Evolutionary conservation across 192 early-diverging fungal species (phyloP), one percentile per base, ranked within the genome.

Genomic region (Gaertneriomyces sp.): DNA sequence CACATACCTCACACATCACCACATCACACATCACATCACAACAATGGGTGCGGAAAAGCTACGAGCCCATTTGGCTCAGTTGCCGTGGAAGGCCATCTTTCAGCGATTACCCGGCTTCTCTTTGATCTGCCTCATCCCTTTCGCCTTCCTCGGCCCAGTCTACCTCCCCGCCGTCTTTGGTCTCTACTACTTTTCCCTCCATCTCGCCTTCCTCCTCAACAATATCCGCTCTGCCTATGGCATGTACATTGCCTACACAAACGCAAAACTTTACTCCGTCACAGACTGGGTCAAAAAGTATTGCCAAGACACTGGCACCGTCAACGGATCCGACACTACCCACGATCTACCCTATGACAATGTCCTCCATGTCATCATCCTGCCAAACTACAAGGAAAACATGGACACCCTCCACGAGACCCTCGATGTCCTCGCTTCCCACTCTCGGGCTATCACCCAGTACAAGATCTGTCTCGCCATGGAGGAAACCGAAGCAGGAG

Each of bases 331-430:
- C 17, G 81, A 79, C 69, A 65, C 71, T 8, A 58, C 71, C 45
- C 81, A 83, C 66, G 81, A 83, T 61, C 53, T 83, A 25, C 81
- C 81, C n/a, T 83, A 63, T 44, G 76, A 76, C 56, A 61, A 71
- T 20, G 68, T 86, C 45, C 64, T 79, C n/a, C 89, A 90, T 73
- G 77, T 88, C 40, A 74, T 90, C 72, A 82, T 90, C 62, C 76
- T 90, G 43, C 88, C 89, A 16, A 86, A 88, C 64, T 90, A 89
- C 75, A 79, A 79, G 52, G 89, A 90, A 65, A 79, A 81, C 17
- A 72, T 86, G 66, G 85, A 83, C 7, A 81, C 88, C 44, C 63
- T 90, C 38, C 80, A 80, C 50, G 86, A 88, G 59, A 90, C 88
- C 7, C 81, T 90, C 46, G 86, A 87, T 61, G 74, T 86, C 46